These are phyloP conservation scores for Sphagnum fallax DNA, from an alignment of 228 moss, liverwort and hornwort genomes.

Conservation along the genomic window DNA sequence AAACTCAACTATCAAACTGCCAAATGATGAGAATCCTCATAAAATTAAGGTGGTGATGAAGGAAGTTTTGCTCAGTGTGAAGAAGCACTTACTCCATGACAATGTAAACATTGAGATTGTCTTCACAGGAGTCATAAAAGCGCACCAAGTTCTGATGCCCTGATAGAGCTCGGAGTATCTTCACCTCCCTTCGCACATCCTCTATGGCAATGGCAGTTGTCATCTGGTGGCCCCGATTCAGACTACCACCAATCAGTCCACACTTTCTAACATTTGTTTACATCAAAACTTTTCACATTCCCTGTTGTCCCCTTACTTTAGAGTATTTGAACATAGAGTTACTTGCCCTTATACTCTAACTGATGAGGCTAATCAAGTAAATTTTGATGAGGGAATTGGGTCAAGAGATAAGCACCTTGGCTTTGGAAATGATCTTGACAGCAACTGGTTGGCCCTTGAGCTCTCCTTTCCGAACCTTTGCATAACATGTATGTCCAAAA, in stretches of 20 bases:
- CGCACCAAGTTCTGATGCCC: conserved; percentile 95
- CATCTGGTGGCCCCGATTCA: conserved; percentile 48
- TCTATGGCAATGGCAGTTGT: conserved; percentile 98
- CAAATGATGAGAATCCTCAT: no score
- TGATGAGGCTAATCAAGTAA: no score
- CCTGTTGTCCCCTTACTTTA: no score
- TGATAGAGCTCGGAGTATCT: conserved; percentile 89
- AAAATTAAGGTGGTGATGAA: no score
- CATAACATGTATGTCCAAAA: conserved; percentile 94
- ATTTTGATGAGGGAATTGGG: background rate
- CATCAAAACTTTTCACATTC: no score
- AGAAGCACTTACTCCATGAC: conserved; percentile 77
- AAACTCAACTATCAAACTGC: no score
- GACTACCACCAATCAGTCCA: background rate
- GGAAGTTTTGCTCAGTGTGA: no score
- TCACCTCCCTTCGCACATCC: conserved; percentile 96
- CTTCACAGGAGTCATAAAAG: conserved; percentile 95
- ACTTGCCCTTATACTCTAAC: no score
- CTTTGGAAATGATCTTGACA: conserved; percentile 98
- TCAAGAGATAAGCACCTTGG: conserved; percentile 48
- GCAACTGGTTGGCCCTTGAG: conserved; percentile 95
- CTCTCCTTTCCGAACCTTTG: conserved; percentile 94
- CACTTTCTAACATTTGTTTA: background rate
- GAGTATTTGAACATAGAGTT: no score
- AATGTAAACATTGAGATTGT: conserved; percentile 94